Evolutionary conservation across 257 asterid species (phyloP).

Genomic region (Craterostigma plantagineum): DNA sequence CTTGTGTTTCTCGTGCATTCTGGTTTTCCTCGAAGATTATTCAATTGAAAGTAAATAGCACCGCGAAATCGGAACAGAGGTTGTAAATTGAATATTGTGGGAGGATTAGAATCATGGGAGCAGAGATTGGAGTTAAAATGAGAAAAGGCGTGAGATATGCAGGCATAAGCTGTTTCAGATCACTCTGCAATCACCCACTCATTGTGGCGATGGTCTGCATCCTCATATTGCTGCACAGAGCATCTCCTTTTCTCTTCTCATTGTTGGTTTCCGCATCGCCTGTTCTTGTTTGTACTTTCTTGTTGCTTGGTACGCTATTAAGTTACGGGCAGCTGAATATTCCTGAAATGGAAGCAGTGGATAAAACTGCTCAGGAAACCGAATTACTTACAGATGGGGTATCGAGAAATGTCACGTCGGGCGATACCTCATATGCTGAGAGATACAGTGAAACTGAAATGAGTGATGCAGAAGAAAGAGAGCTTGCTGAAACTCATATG

Average conservation of each 20-base stretch:
- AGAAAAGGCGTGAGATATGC: slow-evolving; percentile 34
- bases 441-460: slow-evolving; percentile 16
- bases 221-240: slow-evolving; percentile 46
- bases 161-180: slow-evolving; percentile 28
- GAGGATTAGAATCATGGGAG: slow-evolving; percentile 3
- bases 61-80: no score
- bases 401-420: slow-evolving; percentile 19
- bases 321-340: slow-evolving; percentile 68
- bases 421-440: slow-evolving; percentile 32
- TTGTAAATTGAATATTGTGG: no score
- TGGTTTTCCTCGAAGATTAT: no score
- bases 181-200: slow-evolving; percentile 57
- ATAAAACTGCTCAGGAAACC: slow-evolving; percentile 19
- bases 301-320: slow-evolving; percentile 69
- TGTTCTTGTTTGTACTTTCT: slow-evolving; percentile 70
- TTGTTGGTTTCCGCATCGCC: slow-evolving; percentile 66
- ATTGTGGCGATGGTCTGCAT: slow-evolving; percentile 53
- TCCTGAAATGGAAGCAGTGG: slow-evolving; percentile 67
- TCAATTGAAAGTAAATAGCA: no score
- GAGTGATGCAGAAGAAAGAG: slow-evolving; percentile 3
- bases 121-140: slow-evolving; percentile 41
- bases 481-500: slow-evolving; percentile 13
- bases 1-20: no score
- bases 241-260: slow-evolving; percentile 59
- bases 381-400: slow-evolving; percentile 23